Conservation (phyloP, 1,284 basidiomycete genomes). For the Ustilago sp. region DNA sequence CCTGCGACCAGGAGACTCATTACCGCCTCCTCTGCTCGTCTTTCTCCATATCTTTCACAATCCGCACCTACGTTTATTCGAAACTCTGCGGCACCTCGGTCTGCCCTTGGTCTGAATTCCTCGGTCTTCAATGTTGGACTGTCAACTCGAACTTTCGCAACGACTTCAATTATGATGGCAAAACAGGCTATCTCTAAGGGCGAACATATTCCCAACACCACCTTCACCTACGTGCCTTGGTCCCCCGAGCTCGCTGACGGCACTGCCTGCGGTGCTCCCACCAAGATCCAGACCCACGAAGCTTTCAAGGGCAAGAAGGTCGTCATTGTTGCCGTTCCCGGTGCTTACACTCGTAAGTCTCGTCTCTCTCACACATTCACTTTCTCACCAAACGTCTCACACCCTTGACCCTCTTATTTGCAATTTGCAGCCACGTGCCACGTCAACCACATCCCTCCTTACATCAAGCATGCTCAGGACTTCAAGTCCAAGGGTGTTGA, state of each 20-base stretch:
- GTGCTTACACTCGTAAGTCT: conserved; percentile 72
- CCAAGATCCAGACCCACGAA: conserved; percentile 72
- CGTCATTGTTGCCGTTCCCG: conserved; percentile 81
- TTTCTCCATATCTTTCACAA: neutral
- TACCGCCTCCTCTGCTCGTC: conserved; percentile 21
- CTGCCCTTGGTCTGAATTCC: neutral
- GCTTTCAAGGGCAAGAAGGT: conserved; percentile 86
- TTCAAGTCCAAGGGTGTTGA: conserved; percentile 80
- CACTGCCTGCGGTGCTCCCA: conserved; percentile 67
- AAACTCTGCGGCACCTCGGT: neutral
- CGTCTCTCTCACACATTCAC: neutral
- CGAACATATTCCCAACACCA: conserved; percentile 76
- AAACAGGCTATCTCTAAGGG: conserved; percentile 70
- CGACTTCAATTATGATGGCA: conserved; percentile 3
- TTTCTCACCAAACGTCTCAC: neutral
- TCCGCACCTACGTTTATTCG: neutral
- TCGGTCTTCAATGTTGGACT: neutral
- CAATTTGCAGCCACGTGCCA: conserved; percentile 59
- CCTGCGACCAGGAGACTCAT: conserved; percentile 41
- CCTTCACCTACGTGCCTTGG: conserved; percentile 78
- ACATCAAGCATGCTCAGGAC: conserved; percentile 76
- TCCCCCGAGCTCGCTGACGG: conserved; percentile 76
- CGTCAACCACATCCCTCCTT: conserved; percentile 75
- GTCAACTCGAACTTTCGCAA: conserved; percentile 13
- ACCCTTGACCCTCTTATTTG: neutral